A percentile compares a stretch with the other conserved stretches of the same genome.
phyloP scores from a whole-genome alignment of 805 yeast species.

The Saturnispora sekii region DNA sequence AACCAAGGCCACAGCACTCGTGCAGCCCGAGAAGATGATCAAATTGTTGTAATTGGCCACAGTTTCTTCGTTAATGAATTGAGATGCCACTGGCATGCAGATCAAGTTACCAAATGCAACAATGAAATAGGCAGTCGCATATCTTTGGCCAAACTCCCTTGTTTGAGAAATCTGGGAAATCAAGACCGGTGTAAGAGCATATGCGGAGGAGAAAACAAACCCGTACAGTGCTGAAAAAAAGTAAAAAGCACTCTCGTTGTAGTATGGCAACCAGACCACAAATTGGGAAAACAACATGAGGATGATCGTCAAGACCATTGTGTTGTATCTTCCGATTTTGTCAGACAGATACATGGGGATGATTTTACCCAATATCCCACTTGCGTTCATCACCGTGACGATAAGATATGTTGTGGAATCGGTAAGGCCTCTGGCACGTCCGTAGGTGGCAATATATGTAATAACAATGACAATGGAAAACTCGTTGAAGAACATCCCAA shows the following conservation, averaged over 20 bases:
- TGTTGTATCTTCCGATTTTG: conserved; percentile 42
- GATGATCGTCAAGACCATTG: conserved; percentile 37
- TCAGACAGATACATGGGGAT: conserved; percentile 26
- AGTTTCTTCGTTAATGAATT: conserved; percentile 28
- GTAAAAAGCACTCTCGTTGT: conserved; percentile 32
- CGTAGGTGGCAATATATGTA: conserved; percentile 46
- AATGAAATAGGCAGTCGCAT: conserved; percentile 57
- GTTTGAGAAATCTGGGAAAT: conserved; percentile 49
- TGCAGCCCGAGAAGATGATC: conserved; percentile 22
- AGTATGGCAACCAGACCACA: conserved; percentile 53
- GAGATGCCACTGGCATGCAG: conserved; percentile 41
- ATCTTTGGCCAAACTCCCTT: conserved; percentile 55
- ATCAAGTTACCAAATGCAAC: conserved; percentile 41
- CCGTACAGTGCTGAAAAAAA: conserved; percentile 42
- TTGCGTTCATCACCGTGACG: conserved; percentile 38
- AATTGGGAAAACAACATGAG: conserved; percentile 38
- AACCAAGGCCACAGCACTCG: conserved; percentile 16
- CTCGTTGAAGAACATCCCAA: conserved; percentile 38
- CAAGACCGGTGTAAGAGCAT: conserved; percentile 55
- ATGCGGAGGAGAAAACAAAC: conserved; percentile 45
- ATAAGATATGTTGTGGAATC: conserved; percentile 36
- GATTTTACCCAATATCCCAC: conserved; percentile 32
- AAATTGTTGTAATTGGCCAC: conserved; percentile 17
- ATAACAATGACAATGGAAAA: conserved; percentile 37
- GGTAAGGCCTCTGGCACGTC: conserved; percentile 36